phyloP scores from a whole-genome alignment of 345 rosid species.

The Leavenworthia alabamica region DNA sequence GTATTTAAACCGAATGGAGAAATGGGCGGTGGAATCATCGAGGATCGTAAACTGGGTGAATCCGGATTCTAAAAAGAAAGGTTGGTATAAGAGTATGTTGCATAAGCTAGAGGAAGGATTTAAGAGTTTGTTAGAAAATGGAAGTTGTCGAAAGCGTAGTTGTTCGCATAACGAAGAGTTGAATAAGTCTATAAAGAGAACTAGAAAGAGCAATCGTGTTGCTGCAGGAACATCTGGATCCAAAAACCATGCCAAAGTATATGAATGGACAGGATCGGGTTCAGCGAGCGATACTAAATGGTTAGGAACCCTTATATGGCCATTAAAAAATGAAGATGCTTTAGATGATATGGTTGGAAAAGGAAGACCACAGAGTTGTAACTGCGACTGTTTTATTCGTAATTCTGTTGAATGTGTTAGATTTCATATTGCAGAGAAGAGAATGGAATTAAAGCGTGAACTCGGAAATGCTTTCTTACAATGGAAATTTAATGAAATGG shows the following conservation, averaged over 20 bases:
- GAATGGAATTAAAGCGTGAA: conserved; percentile 54
- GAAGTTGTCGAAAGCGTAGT: conserved; percentile 18
- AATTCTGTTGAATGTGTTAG: conserved; percentile 54
- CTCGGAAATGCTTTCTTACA: conserved; percentile 45
- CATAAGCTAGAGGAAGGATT: conserved; percentile 43
- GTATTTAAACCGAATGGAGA: conserved; percentile 52
- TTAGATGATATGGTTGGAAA: conserved; percentile 37
- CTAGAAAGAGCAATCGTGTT: conserved; percentile 29
- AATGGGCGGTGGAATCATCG: conserved; percentile 41
- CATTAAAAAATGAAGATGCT: conserved; percentile 22
- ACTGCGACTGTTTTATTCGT: conserved; percentile 40
- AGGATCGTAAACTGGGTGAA: no score
- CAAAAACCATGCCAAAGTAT: conserved; percentile 58
- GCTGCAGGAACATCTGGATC: conserved; percentile 63
- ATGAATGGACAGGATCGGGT: conserved; percentile 50
- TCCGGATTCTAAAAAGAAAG: conserved; percentile 16
- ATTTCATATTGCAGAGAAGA: conserved; percentile 65
- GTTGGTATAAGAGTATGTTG: conserved; percentile 25
- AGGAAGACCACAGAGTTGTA: conserved; percentile 52
- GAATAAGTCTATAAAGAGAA: conserved; percentile 10
- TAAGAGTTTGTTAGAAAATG: conserved; percentile 35
- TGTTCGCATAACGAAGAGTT: conserved; percentile 11
- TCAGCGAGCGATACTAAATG: conserved; percentile 57
- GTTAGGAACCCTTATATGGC: conserved; percentile 62
- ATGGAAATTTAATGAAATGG: conserved; percentile 70